Conservation (phyloP, 257 asterid genomes). For the Primulina huaijiensis region DNA sequence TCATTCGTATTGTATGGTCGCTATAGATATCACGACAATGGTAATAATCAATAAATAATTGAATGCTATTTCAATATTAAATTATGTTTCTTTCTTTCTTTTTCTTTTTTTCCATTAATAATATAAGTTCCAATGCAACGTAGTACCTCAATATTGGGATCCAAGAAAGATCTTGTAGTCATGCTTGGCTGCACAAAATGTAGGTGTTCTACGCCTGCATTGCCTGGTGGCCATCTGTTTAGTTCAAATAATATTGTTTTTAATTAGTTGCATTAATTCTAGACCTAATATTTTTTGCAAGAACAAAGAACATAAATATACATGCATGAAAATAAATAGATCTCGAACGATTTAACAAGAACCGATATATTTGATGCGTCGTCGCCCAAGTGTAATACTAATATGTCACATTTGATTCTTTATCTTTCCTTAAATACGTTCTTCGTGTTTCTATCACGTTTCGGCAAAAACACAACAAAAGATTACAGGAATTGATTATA, state of each 20-base stretch:
- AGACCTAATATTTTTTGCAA: too few species aligned
- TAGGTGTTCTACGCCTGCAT: constrained; percentile 43
- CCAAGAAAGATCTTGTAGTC: constrained; percentile 50
- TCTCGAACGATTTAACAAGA: too few species aligned
- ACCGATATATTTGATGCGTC: too few species aligned
- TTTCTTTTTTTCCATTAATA: background rate
- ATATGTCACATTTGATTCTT: too few species aligned
- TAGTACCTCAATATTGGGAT: constrained; percentile 50
- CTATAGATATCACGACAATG: constrained; percentile 32
- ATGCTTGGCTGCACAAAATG: constrained; percentile 52
- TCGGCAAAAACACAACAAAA: too few species aligned
- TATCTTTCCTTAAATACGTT: background rate
- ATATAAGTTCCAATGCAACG: background rate
- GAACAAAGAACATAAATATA: too few species aligned
- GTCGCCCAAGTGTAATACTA: too few species aligned
- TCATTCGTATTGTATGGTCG: constrained; percentile 39
- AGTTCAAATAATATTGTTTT: constrained; percentile 3
- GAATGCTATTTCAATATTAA: background rate
- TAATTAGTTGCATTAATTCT: too few species aligned
- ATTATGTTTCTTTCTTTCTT: too few species aligned
- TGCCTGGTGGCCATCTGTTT: constrained; percentile 70
- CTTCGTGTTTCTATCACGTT: background rate
- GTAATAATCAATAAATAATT: background rate
- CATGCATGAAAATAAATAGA: background rate
- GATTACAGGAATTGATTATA: background rate